Evolutionary conservation across 495 filamentous ascomycete species (phyloP).

Genomic region (Daldinia bambusicola): DNA sequence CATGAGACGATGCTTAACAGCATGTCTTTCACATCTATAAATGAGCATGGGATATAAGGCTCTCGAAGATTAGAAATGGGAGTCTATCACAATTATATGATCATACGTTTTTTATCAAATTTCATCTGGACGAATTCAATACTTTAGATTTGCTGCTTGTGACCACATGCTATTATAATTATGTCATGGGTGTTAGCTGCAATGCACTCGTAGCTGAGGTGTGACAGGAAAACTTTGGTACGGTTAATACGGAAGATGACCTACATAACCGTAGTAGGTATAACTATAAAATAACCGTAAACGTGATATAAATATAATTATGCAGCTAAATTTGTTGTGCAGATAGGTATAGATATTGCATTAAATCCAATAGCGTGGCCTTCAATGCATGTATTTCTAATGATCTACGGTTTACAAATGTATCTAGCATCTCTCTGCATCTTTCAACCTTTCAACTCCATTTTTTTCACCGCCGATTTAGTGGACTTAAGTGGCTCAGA

Average conservation of each 20-base stretch:
- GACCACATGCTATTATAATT: too few species aligned
- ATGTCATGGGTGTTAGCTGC: constrained; percentile 1
- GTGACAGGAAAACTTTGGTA: neutral
- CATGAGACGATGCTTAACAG: too few species aligned
- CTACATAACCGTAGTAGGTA: too few species aligned
- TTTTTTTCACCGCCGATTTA: constrained; percentile 26
- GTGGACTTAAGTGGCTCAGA: neutral
- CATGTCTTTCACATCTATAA: too few species aligned
- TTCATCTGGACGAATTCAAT: neutral
- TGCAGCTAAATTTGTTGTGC: neutral
- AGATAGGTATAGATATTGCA: neutral
- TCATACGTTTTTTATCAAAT: too few species aligned
- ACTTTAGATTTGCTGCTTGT: neutral
- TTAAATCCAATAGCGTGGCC: constrained; percentile 4
- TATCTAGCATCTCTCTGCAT: constrained; percentile 1
- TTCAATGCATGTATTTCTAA: neutral
- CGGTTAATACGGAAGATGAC: neutral
- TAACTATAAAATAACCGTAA: too few species aligned
- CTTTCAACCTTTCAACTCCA: constrained; percentile 11
- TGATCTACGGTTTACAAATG: neutral
- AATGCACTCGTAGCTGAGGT: neutral
- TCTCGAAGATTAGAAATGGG: too few species aligned
- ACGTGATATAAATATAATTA: neutral
- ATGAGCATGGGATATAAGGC: too few species aligned
- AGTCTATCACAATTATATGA: too few species aligned